Evolutionary conservation across 306 rosid genomes (phyloP).

Genomic region (Begonia peltatifolia): DNA sequence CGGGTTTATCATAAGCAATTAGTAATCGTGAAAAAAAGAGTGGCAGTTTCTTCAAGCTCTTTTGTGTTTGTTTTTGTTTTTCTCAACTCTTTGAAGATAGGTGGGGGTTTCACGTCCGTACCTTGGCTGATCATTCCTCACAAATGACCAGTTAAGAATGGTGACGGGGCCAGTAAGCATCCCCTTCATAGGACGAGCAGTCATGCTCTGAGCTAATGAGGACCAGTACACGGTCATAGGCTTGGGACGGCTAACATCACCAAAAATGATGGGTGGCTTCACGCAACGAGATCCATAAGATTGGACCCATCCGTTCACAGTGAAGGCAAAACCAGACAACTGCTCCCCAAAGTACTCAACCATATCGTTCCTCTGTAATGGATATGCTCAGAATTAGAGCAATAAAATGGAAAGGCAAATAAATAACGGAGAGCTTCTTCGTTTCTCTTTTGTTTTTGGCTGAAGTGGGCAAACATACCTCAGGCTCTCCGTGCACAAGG

Average conservation of each 20-base stretch:
- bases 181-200: constrained; percentile 82
- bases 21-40: neutral
- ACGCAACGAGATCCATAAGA: constrained; percentile 93
- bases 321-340: constrained; percentile 78
- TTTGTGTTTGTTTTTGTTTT: neutral
- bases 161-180: constrained; percentile 98
- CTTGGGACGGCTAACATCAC: constrained; percentile 96
- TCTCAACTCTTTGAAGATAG: neutral
- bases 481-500: constrained; percentile 89
- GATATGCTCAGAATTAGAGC: constrained; percentile 14
- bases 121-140: constrained; percentile 81
- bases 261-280: constrained; percentile 93
- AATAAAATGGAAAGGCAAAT: neutral
- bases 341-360: constrained; percentile 88
- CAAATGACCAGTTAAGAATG: constrained; percentile 94
- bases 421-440: neutral
- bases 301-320: constrained; percentile 90
- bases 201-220: constrained; percentile 31
- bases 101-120: constrained; percentile 6
- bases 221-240: constrained; percentile 65
- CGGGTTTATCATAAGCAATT: constrained; percentile 7
- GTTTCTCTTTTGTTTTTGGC: neutral
- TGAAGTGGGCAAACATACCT: constrained; percentile 37
- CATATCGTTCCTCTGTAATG: constrained; percentile 82
- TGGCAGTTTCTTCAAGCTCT: neutral